These are phyloP conservation scores for Pythium phragmitis DNA, from an alignment of 352 stramenopile species.

Conservation along the genomic window DNA sequence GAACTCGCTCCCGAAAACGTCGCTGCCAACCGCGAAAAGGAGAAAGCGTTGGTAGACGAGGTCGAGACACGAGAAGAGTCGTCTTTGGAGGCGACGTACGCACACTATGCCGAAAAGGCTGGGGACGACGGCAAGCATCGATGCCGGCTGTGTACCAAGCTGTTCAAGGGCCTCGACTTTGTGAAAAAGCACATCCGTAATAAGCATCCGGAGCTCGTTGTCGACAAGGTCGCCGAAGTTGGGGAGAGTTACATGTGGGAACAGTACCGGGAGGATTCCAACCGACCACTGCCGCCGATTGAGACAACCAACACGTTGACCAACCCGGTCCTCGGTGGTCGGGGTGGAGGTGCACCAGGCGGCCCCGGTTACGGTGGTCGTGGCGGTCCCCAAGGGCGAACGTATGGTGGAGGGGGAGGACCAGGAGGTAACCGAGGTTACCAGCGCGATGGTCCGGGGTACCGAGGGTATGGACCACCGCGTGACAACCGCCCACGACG, in stretches of 20 bases:
- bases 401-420: constrained; percentile 25
- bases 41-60: constrained; percentile 65
- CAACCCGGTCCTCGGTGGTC: constrained; percentile 53
- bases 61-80: constrained; percentile 75
- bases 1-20: constrained; percentile 53
- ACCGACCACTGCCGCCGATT: constrained; percentile 71
- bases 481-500: constrained; percentile 48
- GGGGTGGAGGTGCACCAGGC: constrained; percentile 22
- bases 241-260: constrained; percentile 89
- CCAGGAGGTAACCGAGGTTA: constrained; percentile 43
- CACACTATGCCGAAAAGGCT: constrained; percentile 82
- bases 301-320: constrained; percentile 68
- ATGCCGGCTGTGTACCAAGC: constrained; percentile 82
- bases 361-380: constrained; percentile 29
- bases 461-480: constrained; percentile 54
- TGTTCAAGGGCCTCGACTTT: constrained; percentile 88
- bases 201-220: constrained; percentile 81
- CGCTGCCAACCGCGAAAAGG: constrained; percentile 47
- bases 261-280: constrained; percentile 78
- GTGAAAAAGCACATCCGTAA: constrained; percentile 90
- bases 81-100: constrained; percentile 70
- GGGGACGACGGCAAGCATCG: constrained; percentile 82
- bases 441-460: constrained; percentile 46
- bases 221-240: constrained; percentile 79
- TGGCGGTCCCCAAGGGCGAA: constrained; percentile 18